Evolutionary conservation across 441 rosid species (phyloP).

Genomic region (Gossypium gossypioides): DNA sequence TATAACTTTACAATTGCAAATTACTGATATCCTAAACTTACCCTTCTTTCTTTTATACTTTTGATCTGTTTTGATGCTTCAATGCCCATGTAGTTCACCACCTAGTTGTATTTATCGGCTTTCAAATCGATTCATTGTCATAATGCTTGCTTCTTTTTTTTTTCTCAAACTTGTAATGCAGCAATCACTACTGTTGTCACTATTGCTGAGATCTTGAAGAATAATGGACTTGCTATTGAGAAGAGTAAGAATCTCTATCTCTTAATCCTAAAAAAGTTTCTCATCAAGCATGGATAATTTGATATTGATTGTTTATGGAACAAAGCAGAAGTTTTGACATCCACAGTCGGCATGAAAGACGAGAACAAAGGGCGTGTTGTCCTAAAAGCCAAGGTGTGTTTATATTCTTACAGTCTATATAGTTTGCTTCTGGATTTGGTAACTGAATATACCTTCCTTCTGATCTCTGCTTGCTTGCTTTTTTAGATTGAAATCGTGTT

Average conservation of each 20-base stretch:
- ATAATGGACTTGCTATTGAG: constrained; percentile 79
- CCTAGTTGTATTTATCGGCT: neutral
- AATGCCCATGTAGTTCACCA: neutral
- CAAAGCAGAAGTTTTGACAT: constrained; percentile 64
- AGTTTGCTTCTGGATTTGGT: neutral
- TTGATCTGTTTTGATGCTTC: neutral
- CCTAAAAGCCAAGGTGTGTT: constrained; percentile 75
- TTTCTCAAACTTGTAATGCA: constrained; percentile 14
- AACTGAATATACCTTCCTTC: neutral
- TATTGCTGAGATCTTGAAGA: constrained; percentile 86
- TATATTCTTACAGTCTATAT: neutral
- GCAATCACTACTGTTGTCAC: constrained; percentile 60
- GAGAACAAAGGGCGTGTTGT: constrained; percentile 63
- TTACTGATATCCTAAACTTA: neutral
- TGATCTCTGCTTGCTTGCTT: neutral
- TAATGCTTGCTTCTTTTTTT: neutral
- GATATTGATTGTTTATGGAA: neutral
- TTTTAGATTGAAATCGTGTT: constrained; percentile 61
- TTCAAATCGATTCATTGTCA: neutral
- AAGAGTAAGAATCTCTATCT: constrained; percentile 44
- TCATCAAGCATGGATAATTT: neutral
- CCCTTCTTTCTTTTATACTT: neutral
- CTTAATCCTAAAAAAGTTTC: neutral
- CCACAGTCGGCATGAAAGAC: constrained; percentile 79
- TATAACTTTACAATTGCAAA: neutral